Evolutionary conservation across 306 rosid genomes (phyloP), one percentile per base, ranked within the genome.

Genomic region (Arachis stenosperma): DNA sequence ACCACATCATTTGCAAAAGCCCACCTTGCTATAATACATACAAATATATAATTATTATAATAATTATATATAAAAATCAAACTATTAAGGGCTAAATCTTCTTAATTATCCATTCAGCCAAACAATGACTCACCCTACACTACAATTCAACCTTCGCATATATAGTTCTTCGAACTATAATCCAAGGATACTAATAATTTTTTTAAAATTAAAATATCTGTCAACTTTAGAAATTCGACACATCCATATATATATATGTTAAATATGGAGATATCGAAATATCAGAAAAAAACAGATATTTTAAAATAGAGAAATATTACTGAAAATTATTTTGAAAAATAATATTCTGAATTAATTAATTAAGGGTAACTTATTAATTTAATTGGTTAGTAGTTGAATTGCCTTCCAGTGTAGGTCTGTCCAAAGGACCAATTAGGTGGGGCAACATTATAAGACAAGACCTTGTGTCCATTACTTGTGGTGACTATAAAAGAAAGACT

Each of bases 381-480:
- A 6, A 9, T 37, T 50, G 37, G 54, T 81, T 70, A 81, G 58
- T 70, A 70, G 66, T 75, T 75, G 81, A 81, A 81, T 6, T 81
- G 84, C 14, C 78, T 81, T 17, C 84, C 84, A 9, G 78, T 81
- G 65, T 81, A 81, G 78, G 87, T 83, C 61, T 83, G 87, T 3
- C 87, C 87, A 63, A 83, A 83, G 43, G 83, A 81, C 87, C 87
- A 83, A 51, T 65, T 12, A 67, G 82, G 43, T 48, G 84, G 79
- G 12, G 69, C 87, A 61, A 48, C 84, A 69, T 83, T 83, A 69
- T 71, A 76, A 46, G 84, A 79, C 2, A 69, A 59, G 5, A 83
- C 67, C 6, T 63, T 79, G 14, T 68, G 83, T 47, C 87, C 84
- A 79, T 83, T 78, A 12, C 87, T 67, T 3, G 82, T 67, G 33